Percentiles rank a stretch among this genome's conserved stretches.
Conservation (phyloP, 2,329 filamentous ascomycete species). For the Coleophoma eucalyptorum region DNA sequence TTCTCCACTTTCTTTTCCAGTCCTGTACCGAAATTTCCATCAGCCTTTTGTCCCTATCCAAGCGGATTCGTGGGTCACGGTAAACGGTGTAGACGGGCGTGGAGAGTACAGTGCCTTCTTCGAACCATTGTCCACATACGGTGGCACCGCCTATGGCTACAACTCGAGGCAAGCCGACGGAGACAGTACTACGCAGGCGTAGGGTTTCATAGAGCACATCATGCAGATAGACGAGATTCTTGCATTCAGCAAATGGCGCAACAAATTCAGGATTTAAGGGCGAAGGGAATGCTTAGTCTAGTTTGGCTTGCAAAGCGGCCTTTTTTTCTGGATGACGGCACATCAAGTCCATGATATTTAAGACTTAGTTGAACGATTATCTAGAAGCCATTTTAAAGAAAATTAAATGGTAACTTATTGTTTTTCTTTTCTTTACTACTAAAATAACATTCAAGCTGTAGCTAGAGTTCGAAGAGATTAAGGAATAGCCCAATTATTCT, state of each 20-base stretch:
- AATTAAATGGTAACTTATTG: too few species aligned
- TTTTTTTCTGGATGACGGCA: too few species aligned
- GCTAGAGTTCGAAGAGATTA: too few species aligned
- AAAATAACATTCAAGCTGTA: too few species aligned
- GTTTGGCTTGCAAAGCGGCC: slow-evolving; percentile 66
- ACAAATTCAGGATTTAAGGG: slow-evolving; percentile 15
- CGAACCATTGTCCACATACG: slow-evolving; percentile 64
- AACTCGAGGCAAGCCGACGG: slow-evolving; percentile 75
- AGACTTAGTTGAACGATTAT: too few species aligned
- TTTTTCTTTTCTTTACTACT: too few species aligned
- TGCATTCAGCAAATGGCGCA: background rate
- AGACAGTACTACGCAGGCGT: slow-evolving; percentile 78
- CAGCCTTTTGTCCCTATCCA: too few species aligned
- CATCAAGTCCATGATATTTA: too few species aligned
- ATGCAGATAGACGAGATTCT: background rate
- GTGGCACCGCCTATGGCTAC: slow-evolving; percentile 53
- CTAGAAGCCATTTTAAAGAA: too few species aligned
- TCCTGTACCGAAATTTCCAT: too few species aligned
- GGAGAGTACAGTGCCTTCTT: slow-evolving; percentile 67
- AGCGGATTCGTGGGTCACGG: slow-evolving; percentile 64
- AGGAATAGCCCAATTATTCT: too few species aligned
- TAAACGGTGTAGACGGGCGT: slow-evolving; percentile 80
- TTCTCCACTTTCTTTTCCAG: too few species aligned
- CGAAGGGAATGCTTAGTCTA: slow-evolving; percentile 63
- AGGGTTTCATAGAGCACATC: slow-evolving; percentile 67